Evolutionary conservation across 805 yeast genomes (phyloP), one percentile per base, ranked within the genome.

Genomic region (Zygoascus ofunaensis): DNA sequence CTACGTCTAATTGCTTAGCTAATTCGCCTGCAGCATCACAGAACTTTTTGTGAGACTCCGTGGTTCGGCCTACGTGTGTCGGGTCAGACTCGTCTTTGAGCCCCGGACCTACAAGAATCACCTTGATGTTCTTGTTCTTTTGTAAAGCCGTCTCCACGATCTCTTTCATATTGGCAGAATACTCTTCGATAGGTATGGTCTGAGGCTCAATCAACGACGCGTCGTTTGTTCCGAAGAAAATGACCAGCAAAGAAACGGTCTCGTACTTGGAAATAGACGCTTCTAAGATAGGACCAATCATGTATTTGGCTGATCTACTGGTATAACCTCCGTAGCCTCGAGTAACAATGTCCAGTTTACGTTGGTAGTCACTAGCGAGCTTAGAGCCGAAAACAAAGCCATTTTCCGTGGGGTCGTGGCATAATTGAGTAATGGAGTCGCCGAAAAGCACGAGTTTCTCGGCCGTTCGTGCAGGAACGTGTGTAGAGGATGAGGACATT

Each of bases 161-260:
- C 10, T 49, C 44, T 23, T 52, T 55, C 49, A 74, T 64, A 55
- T 87, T 87, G 14, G 58, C 61, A 18, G 60, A 46, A 56, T 62
- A 84, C 45, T 70, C 64, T 0, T 61, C 71, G 3, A 81, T 18
- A 1, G 76, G 74, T 4, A 85, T 83, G 19, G 63, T 62, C 50
- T 73, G 77, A 17, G 26, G 41, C 19, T 3, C 71, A 1, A 57
- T 66, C 4, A 64, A 51, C 3, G 74, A 70, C 0, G 81, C 71
- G 59, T 87, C 97, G 56, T 87, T 87, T 4, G 95, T 75, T 4
- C 96, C 96, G 54, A 85, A 77, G 57, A 82, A 86, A 2, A 87
- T 64, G 8, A 78, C 74, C 46, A 77, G 67, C 33, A 50, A 15
- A 37, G 45, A 47, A 40, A 76, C 63, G 45, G 60, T 58, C 30